phyloP scores from a whole-genome alignment of 805 yeast species.

The Sugiyamaella americana region DNA sequence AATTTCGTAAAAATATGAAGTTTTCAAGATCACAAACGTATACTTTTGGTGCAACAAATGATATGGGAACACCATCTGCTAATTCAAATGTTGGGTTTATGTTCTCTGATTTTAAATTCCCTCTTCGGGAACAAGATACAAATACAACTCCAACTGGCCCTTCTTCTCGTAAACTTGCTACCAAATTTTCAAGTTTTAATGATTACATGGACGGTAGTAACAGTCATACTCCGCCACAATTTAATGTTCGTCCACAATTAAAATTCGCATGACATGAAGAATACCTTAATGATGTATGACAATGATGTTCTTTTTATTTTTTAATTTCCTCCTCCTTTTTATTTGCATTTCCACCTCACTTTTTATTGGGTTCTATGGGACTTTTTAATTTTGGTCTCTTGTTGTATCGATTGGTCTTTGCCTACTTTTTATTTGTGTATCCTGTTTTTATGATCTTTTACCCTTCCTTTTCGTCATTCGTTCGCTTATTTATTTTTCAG shows the following conservation, averaged over 20 bases:
- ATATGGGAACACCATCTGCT: not conserved
- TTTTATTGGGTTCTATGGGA: too few relatives aligned
- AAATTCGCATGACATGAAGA: too few relatives aligned
- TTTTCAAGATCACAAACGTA: slow-evolving; percentile 17
- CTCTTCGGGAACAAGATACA: slow-evolving; percentile 12
- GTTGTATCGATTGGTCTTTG: too few relatives aligned
- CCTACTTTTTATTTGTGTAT: too few relatives aligned
- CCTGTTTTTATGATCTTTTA: too few relatives aligned
- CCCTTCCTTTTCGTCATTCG: too few relatives aligned
- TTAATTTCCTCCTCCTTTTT: too few relatives aligned
- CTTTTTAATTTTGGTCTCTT: too few relatives aligned
- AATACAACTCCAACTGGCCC: slow-evolving; percentile 16
- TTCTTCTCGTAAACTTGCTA: slow-evolving; percentile 1
- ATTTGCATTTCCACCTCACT: too few relatives aligned
- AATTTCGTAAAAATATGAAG: slow-evolving; percentile 44
- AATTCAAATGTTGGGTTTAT: not conserved
- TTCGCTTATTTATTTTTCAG: too few relatives aligned
- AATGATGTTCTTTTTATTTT: too few relatives aligned
- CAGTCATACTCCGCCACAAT: not conserved
- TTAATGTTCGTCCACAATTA: not conserved
- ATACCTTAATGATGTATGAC: too few relatives aligned
- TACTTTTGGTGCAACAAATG: slow-evolving; percentile 12
- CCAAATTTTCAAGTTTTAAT: slow-evolving; percentile 3
- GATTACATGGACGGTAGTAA: not conserved
- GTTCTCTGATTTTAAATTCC: slow-evolving; percentile 14